Conservation (phyloP, 345 rosid genomes). For the Chamaenerion angustifolium region DNA sequence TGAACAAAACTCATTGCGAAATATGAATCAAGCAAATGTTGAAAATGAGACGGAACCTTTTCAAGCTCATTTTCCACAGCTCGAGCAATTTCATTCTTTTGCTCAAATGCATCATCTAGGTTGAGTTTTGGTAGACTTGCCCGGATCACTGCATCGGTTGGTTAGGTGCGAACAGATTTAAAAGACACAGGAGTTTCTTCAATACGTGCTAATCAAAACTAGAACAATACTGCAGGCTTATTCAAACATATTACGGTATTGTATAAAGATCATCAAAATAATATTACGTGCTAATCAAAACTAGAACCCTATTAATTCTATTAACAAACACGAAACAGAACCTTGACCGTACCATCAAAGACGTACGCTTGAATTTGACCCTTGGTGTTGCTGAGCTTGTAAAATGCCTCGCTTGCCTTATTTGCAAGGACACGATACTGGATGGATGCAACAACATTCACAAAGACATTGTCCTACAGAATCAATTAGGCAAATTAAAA, state of each 20-base stretch:
- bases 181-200: neutral
- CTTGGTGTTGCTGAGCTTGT: constrained; percentile 30
- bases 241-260: too few relatives aligned
- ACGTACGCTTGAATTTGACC: constrained; percentile 29
- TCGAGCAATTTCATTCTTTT: constrained; percentile 49
- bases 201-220: too few relatives aligned
- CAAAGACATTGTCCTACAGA: constrained; percentile 29
- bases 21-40: neutral
- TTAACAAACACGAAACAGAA: neutral
- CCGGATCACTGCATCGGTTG: constrained; percentile 28
- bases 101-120: constrained; percentile 46
- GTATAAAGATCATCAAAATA: too few relatives aligned
- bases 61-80: constrained; percentile 49
- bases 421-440: constrained; percentile 26
- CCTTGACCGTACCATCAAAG: constrained; percentile 21
- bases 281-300: too few relatives aligned
- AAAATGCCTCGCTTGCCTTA: constrained; percentile 27
- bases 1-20: neutral
- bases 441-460: constrained; percentile 31
- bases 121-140: constrained; percentile 55
- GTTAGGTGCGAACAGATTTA: neutral
- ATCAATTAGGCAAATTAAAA: too few relatives aligned
- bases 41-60: constrained; percentile 19
- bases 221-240: too few relatives aligned
- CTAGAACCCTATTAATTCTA: too few relatives aligned